phyloP scores from a whole-genome alignment of 1,284 basidiomycete genomes.

The Microbotryomycetes sp. region DNA sequence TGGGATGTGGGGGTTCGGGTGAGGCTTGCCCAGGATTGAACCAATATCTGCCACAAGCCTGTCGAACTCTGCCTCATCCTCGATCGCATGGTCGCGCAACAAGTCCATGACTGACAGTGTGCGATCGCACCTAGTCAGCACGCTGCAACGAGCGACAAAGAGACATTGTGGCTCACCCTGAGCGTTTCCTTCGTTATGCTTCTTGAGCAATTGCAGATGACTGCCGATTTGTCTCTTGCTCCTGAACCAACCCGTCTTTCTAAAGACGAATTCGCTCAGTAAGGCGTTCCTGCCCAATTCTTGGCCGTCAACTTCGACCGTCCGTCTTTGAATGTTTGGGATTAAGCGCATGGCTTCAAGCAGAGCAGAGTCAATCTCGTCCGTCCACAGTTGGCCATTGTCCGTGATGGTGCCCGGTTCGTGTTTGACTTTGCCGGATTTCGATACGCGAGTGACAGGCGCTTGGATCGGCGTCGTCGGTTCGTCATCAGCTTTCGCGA shows the following conservation, averaged over 20 bases:
- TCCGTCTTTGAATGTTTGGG: neutral
- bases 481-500: neutral
- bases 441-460: neutral
- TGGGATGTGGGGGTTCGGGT: neutral
- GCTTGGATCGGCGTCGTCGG: neutral
- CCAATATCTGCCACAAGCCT: neutral
- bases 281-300: neutral
- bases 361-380: neutral
- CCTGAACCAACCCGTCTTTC: neutral
- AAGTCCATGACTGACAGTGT: neutral
- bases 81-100: neutral
- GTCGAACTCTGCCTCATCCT: neutral
- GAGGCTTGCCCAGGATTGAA: neutral
- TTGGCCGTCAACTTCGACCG: neutral
- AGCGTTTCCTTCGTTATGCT: neutral
- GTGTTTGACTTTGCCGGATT: neutral
- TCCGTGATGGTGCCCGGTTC: neutral
- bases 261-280: neutral
- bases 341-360: neutral
- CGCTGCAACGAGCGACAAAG: neutral
- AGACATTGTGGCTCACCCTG: neutral
- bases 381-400: neutral
- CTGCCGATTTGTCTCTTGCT: neutral
- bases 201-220: neutral
- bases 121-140: neutral